Percentiles rank a stretch among this genome's conserved stretches.
These are phyloP conservation scores for Acanthamoeba culbertsoni DNA, from an alignment of 208 protist genomes.

Conservation along the genomic window DNA sequence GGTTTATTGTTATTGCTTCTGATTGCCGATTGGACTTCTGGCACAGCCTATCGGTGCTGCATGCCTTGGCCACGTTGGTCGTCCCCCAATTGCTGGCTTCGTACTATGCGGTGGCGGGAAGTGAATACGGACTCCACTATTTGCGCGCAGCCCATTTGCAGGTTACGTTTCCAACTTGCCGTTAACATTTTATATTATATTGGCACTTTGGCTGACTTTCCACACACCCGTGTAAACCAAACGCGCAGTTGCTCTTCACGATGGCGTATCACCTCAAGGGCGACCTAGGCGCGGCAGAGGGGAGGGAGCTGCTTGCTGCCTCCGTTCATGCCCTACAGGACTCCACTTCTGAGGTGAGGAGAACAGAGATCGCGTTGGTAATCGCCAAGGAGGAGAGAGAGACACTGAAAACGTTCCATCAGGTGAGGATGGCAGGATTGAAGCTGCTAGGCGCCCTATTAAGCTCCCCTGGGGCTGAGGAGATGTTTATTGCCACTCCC, in stretches of 20 bases:
- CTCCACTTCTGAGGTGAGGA: not conserved
- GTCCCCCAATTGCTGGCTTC: not conserved
- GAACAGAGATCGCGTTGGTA: not conserved
- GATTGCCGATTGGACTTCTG: not conserved
- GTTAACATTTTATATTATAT: no score
- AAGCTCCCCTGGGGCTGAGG: not conserved
- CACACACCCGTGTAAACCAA: not conserved
- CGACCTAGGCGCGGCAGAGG: not conserved
- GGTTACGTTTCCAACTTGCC: no score
- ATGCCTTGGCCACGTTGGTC: not conserved
- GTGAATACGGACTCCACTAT: not conserved
- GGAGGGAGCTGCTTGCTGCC: not conserved
- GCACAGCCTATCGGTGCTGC: not conserved
- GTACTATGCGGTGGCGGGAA: not conserved
- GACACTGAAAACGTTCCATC: not conserved
- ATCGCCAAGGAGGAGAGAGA: not conserved
- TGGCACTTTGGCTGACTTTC: no score
- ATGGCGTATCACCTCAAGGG: not conserved
- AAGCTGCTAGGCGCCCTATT: not conserved
- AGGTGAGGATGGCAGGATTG: not conserved
- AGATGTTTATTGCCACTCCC: not conserved
- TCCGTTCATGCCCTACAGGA: not conserved
- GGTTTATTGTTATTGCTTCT: not conserved
- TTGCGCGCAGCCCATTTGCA: not conserved
- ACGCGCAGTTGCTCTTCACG: conserved; percentile 40